phyloP scores from a whole-genome alignment of 2,329 filamentous ascomycete species.

The Exophiala spinifera region DNA sequence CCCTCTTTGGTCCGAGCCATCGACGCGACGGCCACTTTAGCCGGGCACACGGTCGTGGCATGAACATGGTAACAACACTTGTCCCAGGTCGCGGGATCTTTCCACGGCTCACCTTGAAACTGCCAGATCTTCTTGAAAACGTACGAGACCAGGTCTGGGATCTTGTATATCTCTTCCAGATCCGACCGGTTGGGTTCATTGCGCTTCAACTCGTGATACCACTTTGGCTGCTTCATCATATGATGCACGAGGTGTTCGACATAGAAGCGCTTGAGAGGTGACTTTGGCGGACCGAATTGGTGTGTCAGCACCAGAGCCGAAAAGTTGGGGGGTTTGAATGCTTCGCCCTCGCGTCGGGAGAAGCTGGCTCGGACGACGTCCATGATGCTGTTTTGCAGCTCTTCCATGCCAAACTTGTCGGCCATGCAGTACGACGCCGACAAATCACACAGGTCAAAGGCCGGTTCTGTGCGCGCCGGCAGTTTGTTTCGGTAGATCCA shows the following conservation, averaged over 20 bases:
- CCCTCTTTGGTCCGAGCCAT: neutral
- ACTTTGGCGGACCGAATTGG: constrained; percentile 18
- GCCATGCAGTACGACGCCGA: constrained; percentile 23
- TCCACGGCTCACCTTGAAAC: constrained; percentile 19
- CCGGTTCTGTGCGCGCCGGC: constrained; percentile 10
- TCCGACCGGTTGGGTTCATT: constrained; percentile 13
- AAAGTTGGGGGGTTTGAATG: constrained; percentile 17
- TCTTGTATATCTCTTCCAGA: constrained; percentile 22
- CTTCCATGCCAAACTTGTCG: constrained; percentile 26
- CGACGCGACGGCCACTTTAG: constrained; percentile 1
- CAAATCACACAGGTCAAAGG: constrained; percentile 16
- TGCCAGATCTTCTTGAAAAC: constrained; percentile 26
- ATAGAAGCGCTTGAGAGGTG: constrained; percentile 22
- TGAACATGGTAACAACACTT: constrained; percentile 24
- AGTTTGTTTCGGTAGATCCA: constrained; percentile 26
- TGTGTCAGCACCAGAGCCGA: constrained; percentile 20
- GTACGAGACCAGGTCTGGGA: constrained; percentile 18
- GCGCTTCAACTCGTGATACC: constrained; percentile 19
- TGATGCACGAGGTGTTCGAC: constrained; percentile 24
- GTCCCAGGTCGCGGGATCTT: constrained; percentile 16
- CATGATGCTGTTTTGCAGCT: constrained; percentile 25
- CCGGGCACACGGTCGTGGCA: constrained; percentile 16
- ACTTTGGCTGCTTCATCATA: constrained; percentile 23
- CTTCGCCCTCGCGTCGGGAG: constrained; percentile 3
- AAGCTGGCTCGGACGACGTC: constrained; percentile 15